Conservation (phyloP, 345 rosid genomes). For the Luvunga scandens region DNA sequence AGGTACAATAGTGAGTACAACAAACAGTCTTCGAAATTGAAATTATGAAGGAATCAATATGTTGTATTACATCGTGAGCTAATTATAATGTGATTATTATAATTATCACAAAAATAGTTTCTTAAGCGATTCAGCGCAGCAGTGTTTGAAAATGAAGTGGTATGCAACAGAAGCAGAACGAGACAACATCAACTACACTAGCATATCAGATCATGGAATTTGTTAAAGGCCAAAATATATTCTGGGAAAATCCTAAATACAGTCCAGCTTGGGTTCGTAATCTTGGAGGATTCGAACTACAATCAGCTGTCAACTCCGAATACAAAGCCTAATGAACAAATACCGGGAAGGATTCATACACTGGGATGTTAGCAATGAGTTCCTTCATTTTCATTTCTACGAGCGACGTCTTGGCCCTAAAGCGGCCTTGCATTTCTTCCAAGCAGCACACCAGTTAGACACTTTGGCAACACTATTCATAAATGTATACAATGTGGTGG, state of each 20-base stretch:
- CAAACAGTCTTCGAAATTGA: neutral
- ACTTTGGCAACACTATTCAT: conserved; percentile 67
- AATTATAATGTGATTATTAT: no score
- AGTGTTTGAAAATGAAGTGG: conserved; percentile 93
- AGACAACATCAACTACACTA: conserved; percentile 65
- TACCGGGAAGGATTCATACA: conserved; percentile 75
- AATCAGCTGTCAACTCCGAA: conserved; percentile 55
- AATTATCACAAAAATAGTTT: conserved; percentile 59
- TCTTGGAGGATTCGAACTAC: conserved; percentile 39
- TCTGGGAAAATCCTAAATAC: conserved; percentile 88
- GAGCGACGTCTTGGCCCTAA: conserved; percentile 61
- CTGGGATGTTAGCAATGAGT: conserved; percentile 91
- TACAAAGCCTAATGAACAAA: conserved; percentile 67
- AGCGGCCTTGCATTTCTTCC: conserved; percentile 58
- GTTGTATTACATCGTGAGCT: no score
- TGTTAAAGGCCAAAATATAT: conserved; percentile 82
- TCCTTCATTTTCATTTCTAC: conserved; percentile 80
- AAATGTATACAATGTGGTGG: conserved; percentile 83
- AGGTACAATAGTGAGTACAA: conserved; percentile 24
- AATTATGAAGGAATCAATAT: no score
- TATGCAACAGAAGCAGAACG: conserved; percentile 71
- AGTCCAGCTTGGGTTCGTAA: conserved; percentile 61
- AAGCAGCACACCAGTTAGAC: conserved; percentile 55
- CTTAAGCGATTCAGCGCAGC: conserved; percentile 75
- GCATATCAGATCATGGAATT: conserved; percentile 64